Evolutionary conservation across 1,284 basidiomycete genomes (phyloP).

Genomic region (Cystobasidium pallidum): DNA sequence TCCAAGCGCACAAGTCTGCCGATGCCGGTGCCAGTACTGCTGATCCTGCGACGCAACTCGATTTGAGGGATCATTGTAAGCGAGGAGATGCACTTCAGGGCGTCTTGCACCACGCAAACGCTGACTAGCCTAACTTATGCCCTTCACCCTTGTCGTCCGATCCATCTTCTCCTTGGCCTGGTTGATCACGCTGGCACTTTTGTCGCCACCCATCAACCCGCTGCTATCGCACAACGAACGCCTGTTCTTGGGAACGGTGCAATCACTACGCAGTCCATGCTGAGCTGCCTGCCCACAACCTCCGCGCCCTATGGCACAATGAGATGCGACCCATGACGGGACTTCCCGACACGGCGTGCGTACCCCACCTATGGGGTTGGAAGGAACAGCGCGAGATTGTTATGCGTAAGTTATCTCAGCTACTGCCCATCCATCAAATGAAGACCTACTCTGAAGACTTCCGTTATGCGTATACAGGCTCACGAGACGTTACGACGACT

Average conservation of each 20-base stretch:
- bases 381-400: slow-evolving; percentile 41
- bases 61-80: slow-evolving; percentile 14
- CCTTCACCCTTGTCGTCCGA: not conserved
- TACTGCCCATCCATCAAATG: too few species aligned
- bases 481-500: slow-evolving; percentile 33
- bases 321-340: slow-evolving; percentile 41
- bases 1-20: not conserved
- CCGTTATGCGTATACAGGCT: slow-evolving; percentile 3
- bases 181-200: not conserved
- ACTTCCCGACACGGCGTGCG: slow-evolving; percentile 28
- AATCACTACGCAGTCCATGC: slow-evolving; percentile 29
- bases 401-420: slow-evolving; percentile 28
- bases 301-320: slow-evolving; percentile 43
- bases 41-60: slow-evolving; percentile 9
- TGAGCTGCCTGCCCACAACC: slow-evolving; percentile 34
- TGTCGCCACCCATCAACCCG: slow-evolving; percentile 3
- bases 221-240: not conserved
- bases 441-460: too few species aligned
- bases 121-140: not conserved
- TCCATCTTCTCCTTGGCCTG: not conserved
- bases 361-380: slow-evolving; percentile 39
- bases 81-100: not conserved
- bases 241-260: too few species aligned
- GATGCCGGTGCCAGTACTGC: not conserved
- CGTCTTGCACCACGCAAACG: not conserved